These are phyloP conservation scores for Trichoderma sp. DNA, from an alignment of 2,329 filamentous ascomycete species.

Conservation along the genomic window DNA sequence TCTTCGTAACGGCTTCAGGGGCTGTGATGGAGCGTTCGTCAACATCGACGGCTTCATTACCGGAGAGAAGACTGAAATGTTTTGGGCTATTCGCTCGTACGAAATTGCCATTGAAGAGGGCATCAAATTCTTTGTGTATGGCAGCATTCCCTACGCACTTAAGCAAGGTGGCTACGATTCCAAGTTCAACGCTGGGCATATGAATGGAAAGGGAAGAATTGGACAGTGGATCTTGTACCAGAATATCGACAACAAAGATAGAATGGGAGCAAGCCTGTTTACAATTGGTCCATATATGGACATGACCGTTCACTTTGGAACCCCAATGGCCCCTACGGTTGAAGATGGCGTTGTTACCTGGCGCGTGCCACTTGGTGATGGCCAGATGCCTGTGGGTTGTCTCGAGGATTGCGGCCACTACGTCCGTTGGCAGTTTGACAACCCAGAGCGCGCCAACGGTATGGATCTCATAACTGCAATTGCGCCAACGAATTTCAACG, in stretches of 20 bases:
- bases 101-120: constrained; percentile 17
- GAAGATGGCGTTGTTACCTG: background rate
- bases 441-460: background rate
- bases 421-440: constrained; percentile 12
- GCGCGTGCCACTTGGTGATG: background rate
- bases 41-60: constrained; percentile 6
- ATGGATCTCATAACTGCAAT: constrained; percentile 4
- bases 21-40: constrained; percentile 3
- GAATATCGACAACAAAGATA: background rate
- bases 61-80: constrained; percentile 2
- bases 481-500: background rate
- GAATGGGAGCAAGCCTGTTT: constrained; percentile 5
- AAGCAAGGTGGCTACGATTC: constrained; percentile 1
- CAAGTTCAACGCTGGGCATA: background rate
- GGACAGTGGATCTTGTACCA: constrained; percentile 8
- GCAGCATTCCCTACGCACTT: constrained; percentile 1
- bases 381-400: background rate
- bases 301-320: background rate
- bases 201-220: constrained; percentile 4
- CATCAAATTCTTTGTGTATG: constrained; percentile 9
- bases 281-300: constrained; percentile 2
- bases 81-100: constrained; percentile 12
- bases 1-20: constrained; percentile 1
- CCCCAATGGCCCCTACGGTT: background rate
- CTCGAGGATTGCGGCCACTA: constrained; percentile 8